These are phyloP conservation scores for Tuctoria greenei DNA, from an alignment of 176 grass and related monocot genomes.

Conservation along the genomic window DNA sequence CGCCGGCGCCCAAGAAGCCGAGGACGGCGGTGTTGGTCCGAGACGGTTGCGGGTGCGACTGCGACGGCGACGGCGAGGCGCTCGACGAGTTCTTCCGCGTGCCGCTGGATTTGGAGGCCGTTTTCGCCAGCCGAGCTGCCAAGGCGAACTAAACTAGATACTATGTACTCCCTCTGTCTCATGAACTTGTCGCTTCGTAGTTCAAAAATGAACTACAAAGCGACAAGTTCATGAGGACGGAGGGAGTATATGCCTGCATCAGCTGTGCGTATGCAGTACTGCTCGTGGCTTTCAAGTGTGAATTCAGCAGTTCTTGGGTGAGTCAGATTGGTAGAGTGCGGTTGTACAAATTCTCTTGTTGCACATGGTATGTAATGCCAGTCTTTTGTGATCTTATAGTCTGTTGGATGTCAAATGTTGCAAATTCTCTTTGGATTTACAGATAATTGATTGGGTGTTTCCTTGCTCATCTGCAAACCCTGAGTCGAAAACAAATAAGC, in stretches of 20 bases:
- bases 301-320: background rate
- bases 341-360: constrained; percentile 39
- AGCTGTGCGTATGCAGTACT: background rate
- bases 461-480: background rate
- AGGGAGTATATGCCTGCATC: background rate
- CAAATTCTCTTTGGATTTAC: background rate
- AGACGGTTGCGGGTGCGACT: constrained; percentile 34
- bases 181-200: no score
- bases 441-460: background rate
- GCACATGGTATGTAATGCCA: constrained; percentile 25
- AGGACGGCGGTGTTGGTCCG: constrained; percentile 31
- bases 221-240: no score
- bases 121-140: constrained; percentile 35
- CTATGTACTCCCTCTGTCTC: no score
- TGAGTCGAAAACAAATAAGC: background rate
- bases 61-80: constrained; percentile 37
- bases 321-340: constrained; percentile 7
- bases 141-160: constrained; percentile 29
- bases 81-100: constrained; percentile 58
- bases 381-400: background rate
- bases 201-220: no score
- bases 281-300: background rate
- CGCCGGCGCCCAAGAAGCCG: constrained; percentile 57
- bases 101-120: constrained; percentile 47
- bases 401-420: background rate